Base-by-base conservation (phyloP, 805 yeast genomes). In the Candida railenensis region DNA sequence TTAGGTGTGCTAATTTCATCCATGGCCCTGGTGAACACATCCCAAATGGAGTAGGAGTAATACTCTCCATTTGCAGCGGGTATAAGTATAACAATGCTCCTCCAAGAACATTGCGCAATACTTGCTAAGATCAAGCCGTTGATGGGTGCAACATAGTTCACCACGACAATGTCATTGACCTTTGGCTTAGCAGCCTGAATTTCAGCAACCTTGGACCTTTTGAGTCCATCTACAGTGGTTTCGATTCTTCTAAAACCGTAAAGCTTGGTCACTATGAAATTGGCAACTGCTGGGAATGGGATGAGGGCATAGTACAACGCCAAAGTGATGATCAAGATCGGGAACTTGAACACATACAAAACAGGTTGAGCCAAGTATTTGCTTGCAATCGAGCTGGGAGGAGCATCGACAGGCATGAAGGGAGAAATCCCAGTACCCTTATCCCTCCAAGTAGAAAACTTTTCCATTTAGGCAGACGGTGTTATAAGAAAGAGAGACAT, bases 351-450 rank as follows among this genome's bases (percentile, higher is more conserved):
- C 3, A 58, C 22, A 7, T 62, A 56, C 7, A 53, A 42, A 1
- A 55, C 40, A 22, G 51, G 69, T 36, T 4, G 75, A 40, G 45
- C 19, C 32, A 42, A 32, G 22, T 16, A 36, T 41, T 48, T 25
- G 20, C 32, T 28, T 12, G 50, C 20, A 12, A 49, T 33, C 25
- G 48, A 44, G 3, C 74, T 59, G 37, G 61, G 49, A n/a, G 67
- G 54, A 0, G 61, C 53, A 1, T 33, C 40, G 9, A 36, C 37
- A 4, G 96, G 96, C 67, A 86, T 71, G 54, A 89, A 89, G 2
- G 97, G 97, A 0, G 96, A 84, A 32, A 90, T 87, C n/a, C 97
- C 97, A 1, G 97, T 90, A 3, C 92, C 94, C 51, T 83, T 87
- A 60, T 89, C 97, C 64, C 96, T 77, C 84, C 87, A 89, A 50